phyloP scores from a whole-genome alignment of 179 eudicot species.

The Silene coronaria region DNA sequence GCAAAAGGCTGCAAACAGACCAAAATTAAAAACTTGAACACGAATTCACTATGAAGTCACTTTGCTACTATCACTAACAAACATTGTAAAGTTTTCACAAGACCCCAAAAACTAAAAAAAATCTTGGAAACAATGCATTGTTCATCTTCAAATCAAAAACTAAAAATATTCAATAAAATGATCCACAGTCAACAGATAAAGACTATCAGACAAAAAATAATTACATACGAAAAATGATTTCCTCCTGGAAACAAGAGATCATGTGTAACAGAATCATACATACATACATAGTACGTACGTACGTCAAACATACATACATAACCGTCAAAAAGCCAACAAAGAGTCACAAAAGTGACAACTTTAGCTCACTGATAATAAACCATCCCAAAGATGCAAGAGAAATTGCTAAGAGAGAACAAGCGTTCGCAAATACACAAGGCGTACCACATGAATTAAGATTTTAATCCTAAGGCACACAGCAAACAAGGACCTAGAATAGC shows the following conservation, averaged over 20 bases:
- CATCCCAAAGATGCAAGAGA: constrained; percentile 1
- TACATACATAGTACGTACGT: too few species aligned
- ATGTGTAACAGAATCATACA: background rate
- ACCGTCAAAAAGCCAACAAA: background rate
- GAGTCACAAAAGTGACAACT: background rate
- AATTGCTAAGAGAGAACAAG: background rate
- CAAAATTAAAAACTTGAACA: background rate
- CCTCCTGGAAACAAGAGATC: background rate
- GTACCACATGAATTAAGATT: background rate
- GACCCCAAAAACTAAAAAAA: background rate
- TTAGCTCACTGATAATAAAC: background rate
- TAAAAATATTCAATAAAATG: background rate
- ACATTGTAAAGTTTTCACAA: background rate
- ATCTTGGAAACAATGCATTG: background rate
- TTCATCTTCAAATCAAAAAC: background rate
- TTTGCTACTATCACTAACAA: background rate
- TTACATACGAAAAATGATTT: background rate
- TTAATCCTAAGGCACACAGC: background rate
- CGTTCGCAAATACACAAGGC: background rate
- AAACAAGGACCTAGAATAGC: background rate
- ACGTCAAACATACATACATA: too few species aligned
- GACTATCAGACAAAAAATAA: background rate
- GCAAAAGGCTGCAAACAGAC: background rate
- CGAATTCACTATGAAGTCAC: background rate
- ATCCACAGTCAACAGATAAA: background rate